phyloP scores from a whole-genome alignment of 352 stramenopile species.

The Globisporangium perplexum region DNA sequence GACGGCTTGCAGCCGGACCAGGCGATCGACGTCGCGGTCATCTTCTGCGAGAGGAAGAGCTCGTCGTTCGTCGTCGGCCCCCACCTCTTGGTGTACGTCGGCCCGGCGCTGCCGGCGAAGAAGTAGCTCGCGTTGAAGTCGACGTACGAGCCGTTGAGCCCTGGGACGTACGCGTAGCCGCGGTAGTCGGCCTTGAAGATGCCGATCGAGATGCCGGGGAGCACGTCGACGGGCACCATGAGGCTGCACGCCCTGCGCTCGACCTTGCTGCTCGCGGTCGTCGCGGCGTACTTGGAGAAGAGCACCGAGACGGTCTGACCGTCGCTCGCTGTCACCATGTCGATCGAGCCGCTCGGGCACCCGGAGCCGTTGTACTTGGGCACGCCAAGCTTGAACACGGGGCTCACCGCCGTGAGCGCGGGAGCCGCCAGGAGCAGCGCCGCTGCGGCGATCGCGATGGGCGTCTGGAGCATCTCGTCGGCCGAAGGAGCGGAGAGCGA shows the following conservation, averaged over 20 bases:
- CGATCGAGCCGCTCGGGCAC: constrained; percentile 23
- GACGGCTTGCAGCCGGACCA: constrained; percentile 20
- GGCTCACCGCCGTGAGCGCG: not conserved
- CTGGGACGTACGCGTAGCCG: constrained; percentile 24
- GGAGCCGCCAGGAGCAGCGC: not conserved
- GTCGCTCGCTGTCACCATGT: constrained; percentile 19
- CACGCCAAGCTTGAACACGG: constrained; percentile 17
- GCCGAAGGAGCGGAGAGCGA: too few relatives aligned
- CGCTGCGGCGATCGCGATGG: not conserved
- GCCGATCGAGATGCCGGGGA: constrained; percentile 22
- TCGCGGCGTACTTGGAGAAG: constrained; percentile 26
- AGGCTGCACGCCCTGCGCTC: constrained; percentile 24
- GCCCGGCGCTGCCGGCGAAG: constrained; percentile 16
- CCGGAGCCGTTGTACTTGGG: constrained; percentile 27
- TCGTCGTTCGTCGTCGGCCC: constrained; percentile 9
- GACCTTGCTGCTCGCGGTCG: constrained; percentile 1
- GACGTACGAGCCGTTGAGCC: constrained; percentile 3
- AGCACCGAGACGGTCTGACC: constrained; percentile 29
- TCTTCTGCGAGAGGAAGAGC: constrained; percentile 17
- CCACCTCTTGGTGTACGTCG: constrained; percentile 15
- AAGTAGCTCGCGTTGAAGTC: constrained; percentile 25
- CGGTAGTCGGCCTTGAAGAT: constrained; percentile 30
- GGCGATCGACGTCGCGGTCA: constrained; percentile 15
- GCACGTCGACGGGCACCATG: constrained; percentile 15
- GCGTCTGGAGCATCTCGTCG: constrained; percentile 2